These are phyloP conservation scores for Capsicum chinense DNA, from an alignment of 257 asterid genomes.

Conservation along the genomic window DNA sequence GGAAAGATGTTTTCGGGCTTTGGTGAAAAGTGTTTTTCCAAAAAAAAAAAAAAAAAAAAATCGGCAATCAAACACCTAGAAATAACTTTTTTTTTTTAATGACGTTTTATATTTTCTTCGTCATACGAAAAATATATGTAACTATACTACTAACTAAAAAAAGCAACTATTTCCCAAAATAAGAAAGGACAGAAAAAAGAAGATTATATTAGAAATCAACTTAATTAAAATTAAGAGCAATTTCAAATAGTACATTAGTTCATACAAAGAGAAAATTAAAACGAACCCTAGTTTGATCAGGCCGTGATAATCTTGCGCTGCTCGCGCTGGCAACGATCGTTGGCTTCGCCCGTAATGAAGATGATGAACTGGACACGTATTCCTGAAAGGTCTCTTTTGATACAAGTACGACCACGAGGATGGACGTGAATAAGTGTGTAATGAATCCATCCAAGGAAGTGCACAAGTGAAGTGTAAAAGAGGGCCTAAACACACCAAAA, in stretches of 20 bases:
- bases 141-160: no score
- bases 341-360: slow-evolving; percentile 90
- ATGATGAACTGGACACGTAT: slow-evolving; percentile 84
- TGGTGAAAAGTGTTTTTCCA: not conserved
- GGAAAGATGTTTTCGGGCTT: not conserved
- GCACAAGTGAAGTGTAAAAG: no score
- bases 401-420: no score
- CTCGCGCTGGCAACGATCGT: slow-evolving; percentile 90
- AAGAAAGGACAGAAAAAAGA: not conserved
- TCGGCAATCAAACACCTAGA: not conserved
- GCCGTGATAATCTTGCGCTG: slow-evolving; percentile 95
- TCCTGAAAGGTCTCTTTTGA: slow-evolving; percentile 68
- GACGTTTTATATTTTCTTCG: no score
- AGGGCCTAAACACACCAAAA: no score
- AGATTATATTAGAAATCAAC: not conserved
- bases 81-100: not conserved
- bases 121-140: not conserved
- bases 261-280: not conserved
- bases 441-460: no score
- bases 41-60: no score
- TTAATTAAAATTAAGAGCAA: not conserved
- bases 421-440: no score
- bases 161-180: no score
- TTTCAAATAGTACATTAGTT: not conserved
- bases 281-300: slow-evolving; percentile 87